Evolutionary conservation across 2,329 filamentous ascomycete species (phyloP).

Genomic region (Ophidiomyces ophidiicola): DNA sequence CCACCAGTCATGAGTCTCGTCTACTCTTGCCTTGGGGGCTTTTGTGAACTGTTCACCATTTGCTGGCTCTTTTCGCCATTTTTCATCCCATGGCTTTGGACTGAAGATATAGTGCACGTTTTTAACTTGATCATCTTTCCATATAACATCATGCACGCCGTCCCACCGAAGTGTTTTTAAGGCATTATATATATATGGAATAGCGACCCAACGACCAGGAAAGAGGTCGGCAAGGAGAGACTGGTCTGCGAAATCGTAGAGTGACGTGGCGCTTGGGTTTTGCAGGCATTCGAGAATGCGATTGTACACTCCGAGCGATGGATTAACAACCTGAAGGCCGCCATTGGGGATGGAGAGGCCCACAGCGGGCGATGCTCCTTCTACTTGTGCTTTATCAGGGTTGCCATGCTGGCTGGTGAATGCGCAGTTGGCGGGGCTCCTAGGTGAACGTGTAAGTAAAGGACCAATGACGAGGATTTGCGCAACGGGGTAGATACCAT

Average conservation of each 20-base stretch:
- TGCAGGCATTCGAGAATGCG: constrained; percentile 39
- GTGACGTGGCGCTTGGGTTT: constrained; percentile 33
- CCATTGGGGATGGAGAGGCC: constrained; percentile 47
- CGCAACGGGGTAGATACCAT: constrained; percentile 41
- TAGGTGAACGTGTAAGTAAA: constrained; percentile 12
- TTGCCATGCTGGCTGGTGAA: constrained; percentile 46
- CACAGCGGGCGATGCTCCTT: constrained; percentile 38
- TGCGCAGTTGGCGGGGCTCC: constrained; percentile 48
- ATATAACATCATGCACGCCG: constrained; percentile 47
- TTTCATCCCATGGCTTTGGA: constrained; percentile 53
- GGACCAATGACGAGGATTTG: background rate
- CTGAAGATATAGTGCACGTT: constrained; percentile 52
- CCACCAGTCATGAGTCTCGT: constrained; percentile 48
- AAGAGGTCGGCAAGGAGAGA: constrained; percentile 47
- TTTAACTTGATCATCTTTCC: constrained; percentile 49
- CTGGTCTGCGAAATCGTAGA: constrained; percentile 51
- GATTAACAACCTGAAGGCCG: constrained; percentile 50
- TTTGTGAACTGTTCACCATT: background rate
- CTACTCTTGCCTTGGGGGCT: constrained; percentile 25
- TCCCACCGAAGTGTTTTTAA: constrained; percentile 47
- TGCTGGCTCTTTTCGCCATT: constrained; percentile 10
- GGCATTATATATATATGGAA: constrained; percentile 52
- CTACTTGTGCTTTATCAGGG: constrained; percentile 40
- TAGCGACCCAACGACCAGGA: constrained; percentile 44
- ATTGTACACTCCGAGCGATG: constrained; percentile 42